These are phyloP conservation scores for Pneumocystis sp. DNA, from an alignment of 1,139 yeast genomes.

Conservation along the genomic window DNA sequence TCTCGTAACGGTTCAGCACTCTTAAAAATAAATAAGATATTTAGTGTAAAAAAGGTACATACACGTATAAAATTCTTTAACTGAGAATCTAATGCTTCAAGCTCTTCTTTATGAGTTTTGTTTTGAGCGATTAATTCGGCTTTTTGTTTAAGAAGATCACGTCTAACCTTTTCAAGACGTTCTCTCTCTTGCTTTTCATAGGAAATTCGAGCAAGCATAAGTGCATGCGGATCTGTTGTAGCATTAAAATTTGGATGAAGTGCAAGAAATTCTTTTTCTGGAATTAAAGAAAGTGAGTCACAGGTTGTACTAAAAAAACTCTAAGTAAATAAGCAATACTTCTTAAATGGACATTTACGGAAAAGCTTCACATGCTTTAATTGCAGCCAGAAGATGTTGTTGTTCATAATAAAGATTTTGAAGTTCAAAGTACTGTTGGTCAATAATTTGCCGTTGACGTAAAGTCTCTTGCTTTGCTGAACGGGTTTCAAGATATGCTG, in stretches of 20 bases:
- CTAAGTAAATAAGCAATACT: not conserved
- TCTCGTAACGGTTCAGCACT: not conserved
- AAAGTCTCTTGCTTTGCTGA: slow-evolving; percentile 17
- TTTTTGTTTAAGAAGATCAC: slow-evolving; percentile 18
- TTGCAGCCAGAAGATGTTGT: slow-evolving; percentile 21
- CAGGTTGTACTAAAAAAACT: slow-evolving; percentile 17
- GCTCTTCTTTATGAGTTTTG: slow-evolving; percentile 19
- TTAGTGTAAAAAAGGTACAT: not conserved
- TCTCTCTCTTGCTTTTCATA: slow-evolving; percentile 21
- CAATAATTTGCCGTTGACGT: slow-evolving; percentile 19
- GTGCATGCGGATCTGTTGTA: slow-evolving; percentile 16
- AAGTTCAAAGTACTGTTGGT: slow-evolving; percentile 20
- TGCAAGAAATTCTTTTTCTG: slow-evolving; percentile 20
- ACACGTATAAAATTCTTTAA: slow-evolving; percentile 18
- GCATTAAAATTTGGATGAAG: slow-evolving; percentile 19
- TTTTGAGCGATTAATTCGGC: slow-evolving; percentile 18
- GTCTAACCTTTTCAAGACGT: slow-evolving; percentile 19
- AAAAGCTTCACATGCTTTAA: slow-evolving; percentile 20
- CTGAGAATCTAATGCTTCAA: slow-evolving; percentile 18
- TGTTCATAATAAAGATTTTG: slow-evolving; percentile 25
- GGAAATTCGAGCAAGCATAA: slow-evolving; percentile 21
- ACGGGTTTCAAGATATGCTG: slow-evolving; percentile 18
- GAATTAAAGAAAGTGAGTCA: slow-evolving; percentile 21
- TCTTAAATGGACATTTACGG: slow-evolving; percentile 6
- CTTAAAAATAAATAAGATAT: not conserved